These are phyloP conservation scores for Saccharomyces mikatae DNA, from an alignment of 805 yeast species.

Conservation along the genomic window DNA sequence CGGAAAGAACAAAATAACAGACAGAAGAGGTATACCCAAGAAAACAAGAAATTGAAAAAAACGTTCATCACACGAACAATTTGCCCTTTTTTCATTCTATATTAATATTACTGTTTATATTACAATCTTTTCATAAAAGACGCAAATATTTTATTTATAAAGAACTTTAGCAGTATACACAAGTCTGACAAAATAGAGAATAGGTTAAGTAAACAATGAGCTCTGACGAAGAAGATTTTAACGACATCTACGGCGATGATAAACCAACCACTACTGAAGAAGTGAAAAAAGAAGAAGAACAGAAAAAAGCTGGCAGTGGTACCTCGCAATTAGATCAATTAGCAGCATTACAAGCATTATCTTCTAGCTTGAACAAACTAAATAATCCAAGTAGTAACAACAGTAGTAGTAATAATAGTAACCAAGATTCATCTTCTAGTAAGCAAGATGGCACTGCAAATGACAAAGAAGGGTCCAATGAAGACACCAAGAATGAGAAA, in stretches of 20 bases:
- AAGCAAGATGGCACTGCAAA: slow-evolving; percentile 6
- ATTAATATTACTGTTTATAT: not conserved
- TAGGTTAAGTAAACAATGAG: slow-evolving; percentile 37
- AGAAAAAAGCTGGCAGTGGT: slow-evolving; percentile 1
- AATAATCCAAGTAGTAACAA: slow-evolving; percentile 15
- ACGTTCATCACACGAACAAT: not conserved
- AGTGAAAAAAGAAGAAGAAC: slow-evolving; percentile 1
- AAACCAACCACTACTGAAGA: slow-evolving; percentile 3
- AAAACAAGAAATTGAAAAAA: not conserved
- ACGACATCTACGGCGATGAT: slow-evolving; percentile 65
- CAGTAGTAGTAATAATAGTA: slow-evolving; percentile 7
- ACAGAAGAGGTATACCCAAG: not conserved
- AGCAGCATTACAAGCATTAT: slow-evolving; percentile 30
- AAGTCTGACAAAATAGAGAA: not conserved
- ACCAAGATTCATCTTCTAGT: slow-evolving; percentile 5
- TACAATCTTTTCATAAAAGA: not conserved
- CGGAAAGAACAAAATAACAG: not conserved
- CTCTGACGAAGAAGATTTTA: slow-evolving; percentile 90
- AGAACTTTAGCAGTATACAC: not conserved
- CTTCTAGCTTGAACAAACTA: slow-evolving; percentile 27
- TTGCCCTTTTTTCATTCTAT: not conserved
- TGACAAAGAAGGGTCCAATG: slow-evolving; percentile 8
- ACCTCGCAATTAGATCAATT: slow-evolving; percentile 23
- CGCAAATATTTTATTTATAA: not conserved
- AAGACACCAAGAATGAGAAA: not conserved